A percentile compares a stretch with the other conserved stretches of the same genome.
These are phyloP conservation scores for Plenodomus lindquistii DNA, from an alignment of 2,329 filamentous ascomycete species.

Conservation along the genomic window DNA sequence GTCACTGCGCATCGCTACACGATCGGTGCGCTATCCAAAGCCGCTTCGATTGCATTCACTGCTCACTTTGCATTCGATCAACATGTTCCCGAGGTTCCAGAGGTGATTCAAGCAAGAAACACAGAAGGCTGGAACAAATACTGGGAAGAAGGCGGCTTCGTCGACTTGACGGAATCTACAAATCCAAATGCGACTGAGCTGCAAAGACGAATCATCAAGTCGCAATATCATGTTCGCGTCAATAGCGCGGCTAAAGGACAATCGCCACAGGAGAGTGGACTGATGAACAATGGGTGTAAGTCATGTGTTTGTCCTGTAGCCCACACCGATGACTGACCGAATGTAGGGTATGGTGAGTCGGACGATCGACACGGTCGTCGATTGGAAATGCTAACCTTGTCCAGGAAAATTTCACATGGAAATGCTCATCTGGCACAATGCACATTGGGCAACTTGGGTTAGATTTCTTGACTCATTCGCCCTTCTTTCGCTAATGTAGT, in stretches of 20 bases:
- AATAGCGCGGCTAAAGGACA: conserved; percentile 55
- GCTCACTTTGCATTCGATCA: conserved; percentile 30
- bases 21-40: conserved; percentile 4
- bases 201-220: conserved; percentile 55
- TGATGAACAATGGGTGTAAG: conserved; percentile 59
- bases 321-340: not conserved
- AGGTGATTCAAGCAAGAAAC: conserved; percentile 37
- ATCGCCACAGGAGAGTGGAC: conserved; percentile 52
- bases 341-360: not conserved
- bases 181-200: conserved; percentile 52
- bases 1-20: conserved; percentile 35
- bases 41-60: conserved; percentile 22
- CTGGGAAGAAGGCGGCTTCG: conserved; percentile 55
- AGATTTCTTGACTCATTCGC: not conserved
- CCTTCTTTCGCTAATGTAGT: not conserved
- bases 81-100: conserved; percentile 22
- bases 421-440: conserved; percentile 52
- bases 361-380: not conserved
- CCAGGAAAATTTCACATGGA: conserved; percentile 42
- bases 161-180: conserved; percentile 51
- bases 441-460: conserved; percentile 55
- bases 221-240: conserved; percentile 57
- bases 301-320: not conserved
- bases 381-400: too few relatives aligned
- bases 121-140: conserved; percentile 52